phyloP scores from a whole-genome alignment of 116 monocot genomes.

The Dioscorea cayenensis region DNA sequence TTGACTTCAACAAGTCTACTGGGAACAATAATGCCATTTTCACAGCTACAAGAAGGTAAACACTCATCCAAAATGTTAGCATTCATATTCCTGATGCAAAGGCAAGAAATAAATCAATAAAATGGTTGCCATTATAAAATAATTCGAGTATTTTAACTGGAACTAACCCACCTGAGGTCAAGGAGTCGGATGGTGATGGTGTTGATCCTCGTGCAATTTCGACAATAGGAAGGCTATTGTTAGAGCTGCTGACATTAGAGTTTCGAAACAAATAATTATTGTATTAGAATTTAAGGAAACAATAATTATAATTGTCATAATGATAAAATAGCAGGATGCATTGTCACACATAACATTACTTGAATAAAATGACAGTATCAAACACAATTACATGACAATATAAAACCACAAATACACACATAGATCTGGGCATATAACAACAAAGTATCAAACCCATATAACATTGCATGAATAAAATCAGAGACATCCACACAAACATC shows the following conservation, averaged over 20 bases:
- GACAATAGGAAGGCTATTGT: slow-evolving; percentile 19
- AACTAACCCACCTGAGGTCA: slow-evolving; percentile 44
- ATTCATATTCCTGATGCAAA: slow-evolving; percentile 27
- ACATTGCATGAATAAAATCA: no score
- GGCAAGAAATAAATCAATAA: neutral
- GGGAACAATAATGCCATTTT: slow-evolving; percentile 15
- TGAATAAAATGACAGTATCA: no score
- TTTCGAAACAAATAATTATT: slow-evolving; percentile 1
- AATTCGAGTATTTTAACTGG: neutral
- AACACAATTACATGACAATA: no score
- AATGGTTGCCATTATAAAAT: neutral
- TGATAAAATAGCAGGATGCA: no score
- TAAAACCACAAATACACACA: no score
- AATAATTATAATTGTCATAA: no score
- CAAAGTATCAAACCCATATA: no score
- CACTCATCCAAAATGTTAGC: slow-evolving; percentile 14
- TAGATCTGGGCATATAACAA: no score
- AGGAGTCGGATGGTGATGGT: slow-evolving; percentile 30
- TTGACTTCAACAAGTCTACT: slow-evolving; percentile 20
- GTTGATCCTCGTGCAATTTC: slow-evolving; percentile 25
- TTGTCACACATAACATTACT: no score
- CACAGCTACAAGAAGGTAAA: slow-evolving; percentile 16
- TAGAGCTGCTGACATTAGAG: slow-evolving; percentile 24
- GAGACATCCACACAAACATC: no score
- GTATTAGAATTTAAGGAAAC: no score